Base-by-base conservation (phyloP, 257 asterid genomes). In the Ilex asprella region DNA sequence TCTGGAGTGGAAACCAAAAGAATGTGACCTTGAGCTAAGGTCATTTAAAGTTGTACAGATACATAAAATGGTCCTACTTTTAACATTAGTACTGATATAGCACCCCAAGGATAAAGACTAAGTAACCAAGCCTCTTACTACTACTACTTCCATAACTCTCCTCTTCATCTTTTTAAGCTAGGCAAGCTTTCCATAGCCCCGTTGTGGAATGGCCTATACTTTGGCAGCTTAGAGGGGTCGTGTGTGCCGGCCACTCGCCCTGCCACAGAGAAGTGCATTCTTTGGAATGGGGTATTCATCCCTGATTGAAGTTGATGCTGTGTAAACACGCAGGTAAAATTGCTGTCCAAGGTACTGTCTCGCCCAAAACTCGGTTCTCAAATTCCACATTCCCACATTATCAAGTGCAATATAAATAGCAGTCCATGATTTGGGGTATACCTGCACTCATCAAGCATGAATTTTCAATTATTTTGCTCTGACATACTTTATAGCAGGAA, bases 381-480 rank as follows among this genome's bases (percentile, higher is more conserved):
- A 54, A 78, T 89, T 81, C 97, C 97, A 89, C 97, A 86, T 89
- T 55, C 97, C 97, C 29, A 84, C 95, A 39, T 89, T 89, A 87
- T 86, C 95, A 1, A 89, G 78, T 0, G 95, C 74, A 15, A 86
- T 9, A 53, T 82, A 81, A 0, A 89, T 84, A 0, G 97, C 94
- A 0, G 82, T 78, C 97, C 97, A 89, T 31, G 95, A 84, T 9
- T 68, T 81, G 6, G 97, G 97, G 74, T 86, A 89, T 50, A 88
- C 96, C 96, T 87, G 79, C 73, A 66, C 52, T n/a, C 14, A 52
- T 13, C 27, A 14, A 30, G 31, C 16, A 39, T 9, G n/a, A 61
- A 15, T 56, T 44, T 30, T 31, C 41, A 35, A 35, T 8, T 8
- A 35, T 35, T 35, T 35, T 35, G 1, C 0, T 35, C 41, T 8